Evolutionary conservation across 352 stramenopile genomes (phyloP).

Genomic region (Saprolegnia diclina): DNA sequence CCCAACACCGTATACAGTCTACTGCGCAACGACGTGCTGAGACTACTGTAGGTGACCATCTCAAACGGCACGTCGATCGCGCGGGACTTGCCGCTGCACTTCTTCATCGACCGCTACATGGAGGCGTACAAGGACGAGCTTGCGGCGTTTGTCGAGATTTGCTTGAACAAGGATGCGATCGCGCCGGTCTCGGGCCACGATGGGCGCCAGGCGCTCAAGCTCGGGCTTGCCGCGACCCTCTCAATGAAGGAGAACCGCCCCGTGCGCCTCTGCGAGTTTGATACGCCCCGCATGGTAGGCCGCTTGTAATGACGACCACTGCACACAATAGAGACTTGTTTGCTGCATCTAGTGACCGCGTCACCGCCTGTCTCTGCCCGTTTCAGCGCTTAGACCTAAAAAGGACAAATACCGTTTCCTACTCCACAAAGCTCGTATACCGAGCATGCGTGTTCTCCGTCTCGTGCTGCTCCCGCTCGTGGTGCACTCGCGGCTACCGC

Average conservation of each 20-base stretch:
- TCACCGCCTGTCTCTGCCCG: too few species aligned
- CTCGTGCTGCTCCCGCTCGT: too few species aligned
- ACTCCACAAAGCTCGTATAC: too few species aligned
- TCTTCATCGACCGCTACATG: slow-evolving; percentile 93
- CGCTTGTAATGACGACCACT: background rate
- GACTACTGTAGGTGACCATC: slow-evolving; percentile 43
- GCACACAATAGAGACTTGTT: background rate
- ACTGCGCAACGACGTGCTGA: too few species aligned
- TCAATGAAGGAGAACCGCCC: slow-evolving; percentile 62
- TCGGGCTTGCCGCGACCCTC: slow-evolving; percentile 62
- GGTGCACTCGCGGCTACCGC: too few species aligned
- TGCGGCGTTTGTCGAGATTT: slow-evolving; percentile 60
- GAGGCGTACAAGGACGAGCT: slow-evolving; percentile 78
- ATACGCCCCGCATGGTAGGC: slow-evolving; percentile 16
- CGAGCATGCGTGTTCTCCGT: too few species aligned
- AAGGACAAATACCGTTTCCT: too few species aligned
- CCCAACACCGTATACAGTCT: slow-evolving; percentile 75
- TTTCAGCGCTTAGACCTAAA: too few species aligned
- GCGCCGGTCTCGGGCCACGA: slow-evolving; percentile 54
- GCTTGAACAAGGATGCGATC: slow-evolving; percentile 33
- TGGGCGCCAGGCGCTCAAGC: slow-evolving; percentile 55
- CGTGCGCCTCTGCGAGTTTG: slow-evolving; percentile 53
- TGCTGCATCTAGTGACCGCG: background rate
- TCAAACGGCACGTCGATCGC: slow-evolving; percentile 40
- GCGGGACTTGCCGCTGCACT: slow-evolving; percentile 89